Evolutionary conservation across 78 protist species (phyloP).

Genomic region (Isochrysis galbana): DNA sequence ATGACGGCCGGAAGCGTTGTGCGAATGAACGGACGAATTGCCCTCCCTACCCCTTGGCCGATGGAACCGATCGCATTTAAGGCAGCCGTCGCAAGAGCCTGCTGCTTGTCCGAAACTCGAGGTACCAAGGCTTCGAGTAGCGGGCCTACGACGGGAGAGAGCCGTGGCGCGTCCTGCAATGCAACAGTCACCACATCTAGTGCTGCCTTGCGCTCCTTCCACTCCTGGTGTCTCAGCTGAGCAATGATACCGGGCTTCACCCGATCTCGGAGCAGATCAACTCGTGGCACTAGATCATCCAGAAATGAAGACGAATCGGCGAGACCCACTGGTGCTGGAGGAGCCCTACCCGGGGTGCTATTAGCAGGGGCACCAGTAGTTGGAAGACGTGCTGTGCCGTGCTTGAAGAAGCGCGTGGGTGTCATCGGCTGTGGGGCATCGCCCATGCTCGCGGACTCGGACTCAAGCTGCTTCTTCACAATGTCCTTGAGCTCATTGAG

Average conservation of each 20-base stretch:
- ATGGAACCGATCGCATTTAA: neutral
- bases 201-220: conserved; percentile 20
- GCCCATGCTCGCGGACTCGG: neutral
- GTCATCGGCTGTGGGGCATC: neutral
- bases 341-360: no score
- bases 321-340: neutral
- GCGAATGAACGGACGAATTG: neutral
- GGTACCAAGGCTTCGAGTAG: neutral
- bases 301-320: neutral
- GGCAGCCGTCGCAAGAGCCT: neutral
- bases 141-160: neutral
- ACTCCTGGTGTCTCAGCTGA: neutral
- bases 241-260: neutral
- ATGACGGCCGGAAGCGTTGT: neutral
- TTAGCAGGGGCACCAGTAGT: no score
- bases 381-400: no score
- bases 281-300: neutral
- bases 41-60: neutral
- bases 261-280: neutral
- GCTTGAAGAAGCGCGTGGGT: neutral
- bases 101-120: neutral
- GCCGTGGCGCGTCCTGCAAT: neutral
- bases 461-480: neutral
- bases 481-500: neutral
- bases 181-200: neutral